Percentiles rank a stretch among this genome's conserved stretches.
These are phyloP conservation scores for Crucihimalaya himalaica DNA, from an alignment of 345 rosid species.

Conservation along the genomic window DNA sequence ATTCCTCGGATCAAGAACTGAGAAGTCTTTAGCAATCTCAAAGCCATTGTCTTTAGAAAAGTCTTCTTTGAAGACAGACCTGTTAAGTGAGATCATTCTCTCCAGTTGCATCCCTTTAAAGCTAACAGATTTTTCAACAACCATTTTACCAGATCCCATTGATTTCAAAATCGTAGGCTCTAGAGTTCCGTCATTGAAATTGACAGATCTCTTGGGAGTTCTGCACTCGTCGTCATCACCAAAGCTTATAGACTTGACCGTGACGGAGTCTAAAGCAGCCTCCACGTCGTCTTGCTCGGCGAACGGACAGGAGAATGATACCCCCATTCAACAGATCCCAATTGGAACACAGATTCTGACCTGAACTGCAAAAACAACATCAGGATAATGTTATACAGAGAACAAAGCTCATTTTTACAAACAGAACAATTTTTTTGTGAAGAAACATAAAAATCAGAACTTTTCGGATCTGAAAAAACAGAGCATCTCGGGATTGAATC, in stretches of 20 bases:
- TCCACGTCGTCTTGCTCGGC: constrained; percentile 61
- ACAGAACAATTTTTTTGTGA: no score
- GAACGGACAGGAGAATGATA: constrained; percentile 61
- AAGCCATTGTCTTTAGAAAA: constrained; percentile 24
- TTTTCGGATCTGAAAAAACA: constrained; percentile 43
- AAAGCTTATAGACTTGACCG: constrained; percentile 73
- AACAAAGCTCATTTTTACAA: constrained; percentile 12
- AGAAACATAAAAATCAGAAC: background rate
- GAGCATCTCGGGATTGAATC: constrained; percentile 6
- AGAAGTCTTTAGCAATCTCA: constrained; percentile 32
- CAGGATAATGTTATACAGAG: constrained; percentile 35
- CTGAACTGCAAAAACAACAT: constrained; percentile 32
- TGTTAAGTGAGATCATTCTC: constrained; percentile 49
- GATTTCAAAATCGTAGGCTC: constrained; percentile 71
- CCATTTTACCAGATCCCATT: constrained; percentile 71
- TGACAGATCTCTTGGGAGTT: constrained; percentile 68
- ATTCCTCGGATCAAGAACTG: constrained; percentile 49
- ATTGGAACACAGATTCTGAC: constrained; percentile 26
- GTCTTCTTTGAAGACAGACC: constrained; percentile 27
- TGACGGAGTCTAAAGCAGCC: constrained; percentile 62
- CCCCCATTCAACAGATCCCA: constrained; percentile 62
- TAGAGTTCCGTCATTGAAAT: constrained; percentile 51
- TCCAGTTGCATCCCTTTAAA: constrained; percentile 64
- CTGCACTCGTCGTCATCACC: constrained; percentile 59
- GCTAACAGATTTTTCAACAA: constrained; percentile 77